A percentile compares a stretch with the other conserved stretches of the same genome.
Conservation (phyloP, 306 rosid species). For the Phaseolus lunatus region DNA sequence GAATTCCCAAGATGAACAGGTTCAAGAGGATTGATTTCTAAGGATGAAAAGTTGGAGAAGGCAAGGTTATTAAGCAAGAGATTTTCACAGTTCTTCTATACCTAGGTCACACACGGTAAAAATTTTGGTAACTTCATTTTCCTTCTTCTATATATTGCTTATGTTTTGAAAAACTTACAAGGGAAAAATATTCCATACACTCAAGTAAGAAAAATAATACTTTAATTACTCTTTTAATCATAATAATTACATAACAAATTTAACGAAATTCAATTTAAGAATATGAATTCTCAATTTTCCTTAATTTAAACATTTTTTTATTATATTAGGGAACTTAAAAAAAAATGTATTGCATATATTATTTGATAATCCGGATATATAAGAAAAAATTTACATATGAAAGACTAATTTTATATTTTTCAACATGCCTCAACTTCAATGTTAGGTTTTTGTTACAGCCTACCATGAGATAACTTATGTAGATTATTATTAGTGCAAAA, state of each 20-base stretch:
- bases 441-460: too few species aligned
- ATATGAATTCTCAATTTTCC: background rate
- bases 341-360: background rate
- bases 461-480: too few species aligned
- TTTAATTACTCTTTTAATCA: background rate
- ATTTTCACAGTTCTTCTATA: conserved; percentile 3
- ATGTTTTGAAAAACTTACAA: background rate
- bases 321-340: too few species aligned
- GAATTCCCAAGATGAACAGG: background rate
- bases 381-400: too few species aligned
- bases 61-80: conserved; percentile 23
- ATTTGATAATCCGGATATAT: background rate
- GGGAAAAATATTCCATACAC: background rate
- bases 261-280: background rate
- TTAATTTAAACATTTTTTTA: background rate
- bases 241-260: background rate
- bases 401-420: too few species aligned
- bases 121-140: conserved; percentile 7
- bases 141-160: background rate
- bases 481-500: too few species aligned
- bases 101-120: background rate
- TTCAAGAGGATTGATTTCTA: background rate
- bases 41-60: conserved; percentile 5
- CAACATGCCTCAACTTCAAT: too few species aligned
- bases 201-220: background rate